Base-by-base conservation (phyloP, 139 green algal genomes). In the Chlorella sp. region DNA sequence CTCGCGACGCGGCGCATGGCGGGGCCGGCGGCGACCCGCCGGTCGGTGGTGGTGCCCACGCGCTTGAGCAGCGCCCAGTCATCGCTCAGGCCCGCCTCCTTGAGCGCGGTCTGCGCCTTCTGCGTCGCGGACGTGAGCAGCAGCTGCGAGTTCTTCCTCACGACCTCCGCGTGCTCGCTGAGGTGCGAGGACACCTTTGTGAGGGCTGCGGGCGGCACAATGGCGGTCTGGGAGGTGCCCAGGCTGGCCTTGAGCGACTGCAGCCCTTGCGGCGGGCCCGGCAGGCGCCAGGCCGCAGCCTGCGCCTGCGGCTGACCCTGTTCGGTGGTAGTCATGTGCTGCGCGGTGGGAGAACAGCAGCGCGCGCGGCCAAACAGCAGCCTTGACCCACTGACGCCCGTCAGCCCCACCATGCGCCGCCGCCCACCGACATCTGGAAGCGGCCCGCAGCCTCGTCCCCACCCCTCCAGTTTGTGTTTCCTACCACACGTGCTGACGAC, bases 131-230 rank as follows among this genome's bases (percentile, higher is more conserved):
- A 60, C 51, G 51, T 60, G 51, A 90, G 26, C 13, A 88, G 30
- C 34, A 74, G 39, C 56, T 85, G 26, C 3, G 74, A 36, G 57
- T 88, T 90, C 17, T 38, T 26, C 30, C 78, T 85, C 44, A 90
- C 82, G 17, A 85, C 86, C 32, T 85, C 20, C 11, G 51, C 51
- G 12, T 60, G 51, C 51, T 60, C 51, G 51, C 12, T 23, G 1
- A 90, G 36, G 21, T 82, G 87, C 28, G 11, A 82, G 4, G 82
- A 88, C 16, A 87, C 86, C 16, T 82, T 30, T 3, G 60, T 12
- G 1, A 87, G 41, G 17, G 51, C 51, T 15, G 51, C 51, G 51
- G 51, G 51, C 12, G 82, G 60, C 21, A 39, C 57, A 17, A 82
- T 32, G 23, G 56, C 11, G 60, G 55, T 71, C 6, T 39, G 64